Conservation (phyloP, 106 monocot genomes). For the Xerophyta viscosa region DNA sequence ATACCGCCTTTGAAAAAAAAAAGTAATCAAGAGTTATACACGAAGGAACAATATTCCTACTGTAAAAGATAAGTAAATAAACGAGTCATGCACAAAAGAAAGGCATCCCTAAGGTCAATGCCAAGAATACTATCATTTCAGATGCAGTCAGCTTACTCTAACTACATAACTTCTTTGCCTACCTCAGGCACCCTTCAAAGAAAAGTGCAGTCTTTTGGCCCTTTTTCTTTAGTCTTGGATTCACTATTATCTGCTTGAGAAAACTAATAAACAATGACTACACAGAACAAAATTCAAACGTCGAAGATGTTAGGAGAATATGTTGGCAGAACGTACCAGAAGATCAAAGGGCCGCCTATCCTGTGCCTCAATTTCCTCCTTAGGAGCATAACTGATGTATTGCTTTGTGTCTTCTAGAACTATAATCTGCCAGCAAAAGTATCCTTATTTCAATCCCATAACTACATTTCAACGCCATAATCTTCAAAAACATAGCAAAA, state of each 20-base stretch:
- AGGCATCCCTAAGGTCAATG: neutral
- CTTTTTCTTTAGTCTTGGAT: conserved; percentile 68
- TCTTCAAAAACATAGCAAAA: too few relatives aligned
- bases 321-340: conserved; percentile 38
- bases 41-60: too few relatives aligned
- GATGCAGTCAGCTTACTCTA: neutral
- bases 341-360: conserved; percentile 87
- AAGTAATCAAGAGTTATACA: too few relatives aligned
- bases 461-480: too few relatives aligned
- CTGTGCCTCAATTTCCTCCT: conserved; percentile 63
- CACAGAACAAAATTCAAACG: neutral
- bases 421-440: conserved; percentile 52
- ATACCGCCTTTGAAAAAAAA: too few relatives aligned
- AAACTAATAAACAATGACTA: conserved; percentile 8
- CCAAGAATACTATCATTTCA: neutral
- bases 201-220: conserved; percentile 67
- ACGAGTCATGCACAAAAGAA: too few relatives aligned
- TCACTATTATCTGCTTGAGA: conserved; percentile 66
- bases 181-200: conserved; percentile 98
- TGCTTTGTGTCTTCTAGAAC: conserved; percentile 89
- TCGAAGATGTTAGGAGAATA: neutral
- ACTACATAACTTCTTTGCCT: conserved; percentile 1
- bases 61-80: too few relatives aligned
- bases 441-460: too few relatives aligned
- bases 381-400: conserved; percentile 77